Evolutionary conservation across 495 filamentous ascomycete genomes (phyloP), one percentile per base, ranked within the genome.

Genomic region (Penicillium bovifimosum): DNA sequence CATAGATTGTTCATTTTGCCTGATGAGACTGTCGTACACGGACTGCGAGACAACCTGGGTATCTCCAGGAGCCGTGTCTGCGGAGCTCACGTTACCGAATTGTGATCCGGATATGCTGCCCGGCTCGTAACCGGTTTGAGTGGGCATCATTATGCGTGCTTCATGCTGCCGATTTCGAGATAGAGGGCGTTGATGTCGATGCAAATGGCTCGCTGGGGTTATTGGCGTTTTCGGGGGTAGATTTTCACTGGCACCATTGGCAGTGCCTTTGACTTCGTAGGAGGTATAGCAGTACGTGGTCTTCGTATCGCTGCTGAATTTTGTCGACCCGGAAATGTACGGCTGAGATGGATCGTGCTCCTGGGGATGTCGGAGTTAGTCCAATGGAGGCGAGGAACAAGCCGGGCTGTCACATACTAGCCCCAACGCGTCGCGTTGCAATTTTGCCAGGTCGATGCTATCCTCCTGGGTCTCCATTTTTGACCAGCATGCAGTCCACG

Each of bases 41-140:
- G 73, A 76, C 58, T 78, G 77, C 9, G 77, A 79, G 27, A 78
- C 64, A 5, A 75, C 69, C 54, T 80, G 76, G n/a, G 77, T 80
- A 55, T 79, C 76, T 9, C 74, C 70, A 18, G 70, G 70, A 7
- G 62, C 51, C 31, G 55, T 51, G 11, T 72, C 69, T 14, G 55
- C 64, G 18, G 64, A 61, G 41, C 61, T 59, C 72, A 76, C 73
- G 33, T 65, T 68, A 27, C 44, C 58, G 14, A 54, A 20, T 26
- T 53, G 53, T 39, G 53, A 56, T 14, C 32, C 50, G 26, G 47
- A 41, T 2, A 44, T 39, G n/a, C 14, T 16, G 31, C 43, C 48
- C 14, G 32, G 33, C 33, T 59, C 51, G 18, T 42, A 41, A 17
- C 51, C 50, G 10, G 6, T 31, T 11, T 26, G 52, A 34, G 33